Evolutionary conservation across 768 basidiomycete species (phyloP), one percentile per base, ranked within the genome.

Genomic region (Phanerochaete carnosa): DNA sequence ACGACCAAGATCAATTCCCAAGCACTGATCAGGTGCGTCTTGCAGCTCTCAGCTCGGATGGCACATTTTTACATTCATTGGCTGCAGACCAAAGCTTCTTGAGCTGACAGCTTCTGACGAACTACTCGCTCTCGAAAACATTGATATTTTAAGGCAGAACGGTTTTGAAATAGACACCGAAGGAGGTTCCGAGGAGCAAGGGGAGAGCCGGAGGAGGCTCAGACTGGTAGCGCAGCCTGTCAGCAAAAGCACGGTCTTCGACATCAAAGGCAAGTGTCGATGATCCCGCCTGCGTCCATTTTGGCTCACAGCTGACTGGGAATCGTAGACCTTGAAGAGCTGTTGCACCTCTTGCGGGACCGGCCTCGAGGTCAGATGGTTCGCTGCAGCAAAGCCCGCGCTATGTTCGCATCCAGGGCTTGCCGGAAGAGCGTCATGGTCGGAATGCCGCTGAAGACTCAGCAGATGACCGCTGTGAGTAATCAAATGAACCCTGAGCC

Each of bases 361-460:
- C 79, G 82, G 8, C 88, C 94, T 0, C 72, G 79, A 0, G 91
- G 92, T 1, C 85, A 88, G 67, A 90, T 94, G 83, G 92, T 97
- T 0, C 81, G 97, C 23, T 97, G 94, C 69, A 89, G 90, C 16
- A 98, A 98, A 72, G 94, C 92, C 16, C 83, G 95, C 16, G 81
- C 87, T 4, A 98, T 99, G 95, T 98, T 99, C 69, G 97, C 97
- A 0, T 92, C 88, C 83, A 84, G 95, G 35, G 97, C 97, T 0
- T 99, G 97, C 74, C 73, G 96, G 64, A 95, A 92, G 77, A 98
- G 95, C 72, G 88, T 97, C 45, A 99, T 98, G 97, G 81, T 98
- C 46, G 95, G 97, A 3, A 92, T 85, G 77, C 80, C 94, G 12
- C 78, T 98, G 62, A 94, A 82, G 37, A 78, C 74, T 61, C 72